Base-by-base conservation (phyloP, 2,329 filamentous ascomycete species). In the Fusarium mundagurra region DNA sequence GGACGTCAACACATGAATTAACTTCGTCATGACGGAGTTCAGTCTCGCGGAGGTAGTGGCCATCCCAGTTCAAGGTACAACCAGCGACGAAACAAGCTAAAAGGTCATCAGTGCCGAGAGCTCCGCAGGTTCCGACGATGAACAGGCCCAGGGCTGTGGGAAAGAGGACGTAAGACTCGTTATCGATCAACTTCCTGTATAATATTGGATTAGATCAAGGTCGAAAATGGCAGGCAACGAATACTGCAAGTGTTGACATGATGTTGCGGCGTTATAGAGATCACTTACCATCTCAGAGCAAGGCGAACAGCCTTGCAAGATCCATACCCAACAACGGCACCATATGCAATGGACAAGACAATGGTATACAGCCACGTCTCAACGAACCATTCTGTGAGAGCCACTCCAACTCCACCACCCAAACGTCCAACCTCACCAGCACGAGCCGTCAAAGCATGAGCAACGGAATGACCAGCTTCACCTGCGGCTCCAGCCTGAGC, bases 321-420 rank as follows among this genome's bases (percentile, higher is more conserved):
- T 2, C 80, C 80, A 38, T 82, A 87, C 2, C 90, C 90, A 0
- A 86, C 78, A 6, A 89, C 66, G 1, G 81, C 82, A 7, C 90
- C 90, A 67, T 90, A 90, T 0, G 80, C 83, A 12, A 85, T 82
- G 3, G 86, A 85, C 78, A 91, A 76, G 24, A 89, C 43, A 27
- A 92, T 86, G 75, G 88, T 86, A 72, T 91, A 92, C 1, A 91
- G 74, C 80, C 89, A 88, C 0, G 89, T 90, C 75, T 91, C 89
- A 5, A 91, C 82, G n/a, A 87, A 82, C 90, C 90, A 92, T 68
- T 88, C 84, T 50, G 83, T 85, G 31, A 91, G 73, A 1, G 88
- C 89, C n/a, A 84, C 83, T 3, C 85, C 83, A 7, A 87, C 79
- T 24, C 88, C 87, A 1, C 85, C 86, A 1, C 88, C 88, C n/a